These are phyloP conservation scores for Sequoia sempervirens DNA, from an alignment of 75 land plant species.

Conservation along the genomic window DNA sequence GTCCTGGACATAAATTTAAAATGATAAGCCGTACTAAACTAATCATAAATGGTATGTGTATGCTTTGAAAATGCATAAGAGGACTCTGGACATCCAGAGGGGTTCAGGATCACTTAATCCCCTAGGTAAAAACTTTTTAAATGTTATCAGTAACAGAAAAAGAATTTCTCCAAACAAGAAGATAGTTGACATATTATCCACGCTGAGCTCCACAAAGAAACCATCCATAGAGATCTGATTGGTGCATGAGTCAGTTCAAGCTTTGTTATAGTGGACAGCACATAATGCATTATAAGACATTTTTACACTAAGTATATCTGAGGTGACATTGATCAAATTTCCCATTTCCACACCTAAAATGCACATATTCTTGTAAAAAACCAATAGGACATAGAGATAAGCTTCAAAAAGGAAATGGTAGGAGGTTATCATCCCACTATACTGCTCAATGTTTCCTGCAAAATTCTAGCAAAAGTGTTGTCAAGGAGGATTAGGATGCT, in stretches of 20 bases:
- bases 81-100: background rate
- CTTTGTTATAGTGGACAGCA: background rate
- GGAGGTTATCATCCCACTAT: background rate
- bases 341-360: background rate
- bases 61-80: background rate
- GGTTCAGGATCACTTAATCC: background rate
- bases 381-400: background rate
- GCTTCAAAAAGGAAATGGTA: background rate
- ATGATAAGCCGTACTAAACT: background rate
- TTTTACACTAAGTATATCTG: background rate
- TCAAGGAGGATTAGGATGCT: background rate
- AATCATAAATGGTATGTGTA: background rate
- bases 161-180: background rate
- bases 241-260: background rate
- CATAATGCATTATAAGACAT: background rate
- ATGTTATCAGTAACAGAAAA: background rate
- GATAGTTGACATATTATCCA: background rate
- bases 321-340: background rate
- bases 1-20: background rate
- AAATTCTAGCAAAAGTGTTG: background rate
- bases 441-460: background rate
- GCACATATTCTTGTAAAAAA: background rate
- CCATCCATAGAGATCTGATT: background rate
- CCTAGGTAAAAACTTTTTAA: background rate
- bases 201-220: background rate